Base-by-base conservation (phyloP, 2,329 filamentous ascomycete genomes). In the Huntiella omanensis region DNA sequence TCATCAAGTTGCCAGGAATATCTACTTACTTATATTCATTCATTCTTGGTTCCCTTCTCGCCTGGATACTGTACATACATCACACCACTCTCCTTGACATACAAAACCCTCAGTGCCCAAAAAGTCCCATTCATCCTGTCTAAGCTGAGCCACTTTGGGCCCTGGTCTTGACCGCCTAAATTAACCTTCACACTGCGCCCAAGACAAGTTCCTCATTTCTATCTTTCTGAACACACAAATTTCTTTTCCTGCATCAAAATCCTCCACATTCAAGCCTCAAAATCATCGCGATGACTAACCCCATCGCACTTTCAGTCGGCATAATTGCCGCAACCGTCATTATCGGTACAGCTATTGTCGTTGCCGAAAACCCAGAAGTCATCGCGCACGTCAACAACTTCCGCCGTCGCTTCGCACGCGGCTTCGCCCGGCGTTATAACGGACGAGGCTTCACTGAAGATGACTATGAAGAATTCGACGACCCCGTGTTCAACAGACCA, bases 291-390 rank as follows among this genome's bases (percentile, higher is more conserved):
- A 49, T 49, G 47, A 40, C 48, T 71, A 74, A 74, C 62, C 68
- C 71, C 53, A 60, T 67, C 52, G 63, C 67, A 38, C 54, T 73
- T 50, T 70, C 72, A 68, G 72, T 67, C 53, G 72, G 71, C 63
- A 64, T 73, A 41, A 67, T 74, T 52, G 73, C 70, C 60, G 63
- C 73, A 33, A 68, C 71, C 28, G 65, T 75, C 49, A 71, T 69
- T 47, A 67, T 75, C 49, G 70, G 71, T 19, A 68, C 71, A 33
- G 71, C 71, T 49, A 67, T 75, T 50, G 70, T 71, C 52, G 64
- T 79, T 49, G 78, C 78, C 61, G 75, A 80, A 57, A 74, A 68
- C 16, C 74, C 75, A 47, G 75, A 79, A 59, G 59, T 78, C 22
- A 71, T 73, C 51, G 71, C 73, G 53, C 70, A 73, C 55, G 70